Conservation (phyloP, 2,329 filamentous ascomycete genomes). For the Triangularia setosa region DNA sequence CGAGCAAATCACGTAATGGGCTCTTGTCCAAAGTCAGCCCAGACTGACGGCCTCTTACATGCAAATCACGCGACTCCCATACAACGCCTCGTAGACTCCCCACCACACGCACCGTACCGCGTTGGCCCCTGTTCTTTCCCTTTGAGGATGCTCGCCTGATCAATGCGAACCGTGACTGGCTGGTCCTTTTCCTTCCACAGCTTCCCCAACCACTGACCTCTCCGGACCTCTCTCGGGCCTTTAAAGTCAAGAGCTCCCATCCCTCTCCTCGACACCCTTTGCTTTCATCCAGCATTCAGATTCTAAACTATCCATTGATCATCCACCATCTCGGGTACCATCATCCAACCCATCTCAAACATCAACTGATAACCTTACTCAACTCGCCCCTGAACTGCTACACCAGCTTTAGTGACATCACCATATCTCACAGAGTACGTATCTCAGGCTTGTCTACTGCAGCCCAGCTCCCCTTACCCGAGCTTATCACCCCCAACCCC, state of each 20-base stretch:
- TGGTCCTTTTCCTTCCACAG: not conserved
- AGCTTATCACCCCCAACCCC: not conserved
- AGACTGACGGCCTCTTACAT: slow-evolving; percentile 21
- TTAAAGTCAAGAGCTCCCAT: slow-evolving; percentile 25
- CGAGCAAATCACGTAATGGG: slow-evolving; percentile 14
- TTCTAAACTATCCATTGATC: slow-evolving; percentile 3
- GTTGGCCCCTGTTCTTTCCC: slow-evolving; percentile 22
- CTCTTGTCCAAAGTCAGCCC: slow-evolving; percentile 16
- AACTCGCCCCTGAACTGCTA: not conserved
- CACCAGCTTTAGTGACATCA: not conserved
- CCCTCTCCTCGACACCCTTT: slow-evolving; percentile 12
- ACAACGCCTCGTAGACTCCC: slow-evolving; percentile 19
- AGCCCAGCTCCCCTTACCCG: not conserved
- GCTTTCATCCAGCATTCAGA: slow-evolving; percentile 12
- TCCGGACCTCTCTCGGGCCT: slow-evolving; percentile 4
- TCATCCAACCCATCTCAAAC: not conserved
- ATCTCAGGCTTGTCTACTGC: not conserved
- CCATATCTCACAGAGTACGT: not conserved
- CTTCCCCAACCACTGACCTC: not conserved
- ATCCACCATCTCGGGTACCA: not conserved
- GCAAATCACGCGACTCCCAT: slow-evolving; percentile 27
- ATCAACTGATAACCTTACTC: not conserved
- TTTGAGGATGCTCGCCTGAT: slow-evolving; percentile 28
- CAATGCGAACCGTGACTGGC: slow-evolving; percentile 21
- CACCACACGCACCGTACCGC: slow-evolving; percentile 5